phyloP scores from a whole-genome alignment of 805 yeast species.

The Candida multigemmis region DNA sequence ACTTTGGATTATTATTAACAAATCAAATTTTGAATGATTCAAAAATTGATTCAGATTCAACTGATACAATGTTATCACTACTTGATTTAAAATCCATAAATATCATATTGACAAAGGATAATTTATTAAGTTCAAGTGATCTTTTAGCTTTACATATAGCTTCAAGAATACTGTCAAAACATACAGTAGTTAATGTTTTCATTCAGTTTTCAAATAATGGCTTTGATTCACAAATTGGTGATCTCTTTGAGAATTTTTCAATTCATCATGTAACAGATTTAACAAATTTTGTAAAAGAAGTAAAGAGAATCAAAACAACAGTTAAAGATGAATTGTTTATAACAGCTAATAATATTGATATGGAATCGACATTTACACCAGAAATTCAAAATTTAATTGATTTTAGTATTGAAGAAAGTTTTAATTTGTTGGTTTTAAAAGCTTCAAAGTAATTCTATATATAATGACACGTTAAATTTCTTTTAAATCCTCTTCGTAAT shows the following conservation, averaged over 20 bases:
- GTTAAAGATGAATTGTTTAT: constrained; percentile 13
- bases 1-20: constrained; percentile 23
- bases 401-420: constrained; percentile 12
- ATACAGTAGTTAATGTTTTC: constrained; percentile 10
- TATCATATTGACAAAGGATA: constrained; percentile 21
- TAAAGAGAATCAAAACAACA: constrained; percentile 5
- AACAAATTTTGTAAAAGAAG: constrained; percentile 6
- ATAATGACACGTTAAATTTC: too few species aligned
- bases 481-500: constrained; percentile 19
- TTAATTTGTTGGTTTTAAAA: constrained; percentile 16
- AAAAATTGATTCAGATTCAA: neutral
- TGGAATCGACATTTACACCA: constrained; percentile 3
- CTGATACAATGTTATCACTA: neutral
- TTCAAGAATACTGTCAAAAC: constrained; percentile 10
- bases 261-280: constrained; percentile 7
- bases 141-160: constrained; percentile 20
- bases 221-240: constrained; percentile 9
- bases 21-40: constrained; percentile 1
- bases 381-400: constrained; percentile 13
- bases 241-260: constrained; percentile 4
- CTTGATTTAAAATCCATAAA: constrained; percentile 9
- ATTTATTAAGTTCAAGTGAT: constrained; percentile 23
- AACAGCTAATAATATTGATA: constrained; percentile 11
- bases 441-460: constrained; percentile 4
- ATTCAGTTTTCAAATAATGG: constrained; percentile 6